Conservation (phyloP, 2,329 filamentous ascomycete species). For the Fusarium irregulare region DNA sequence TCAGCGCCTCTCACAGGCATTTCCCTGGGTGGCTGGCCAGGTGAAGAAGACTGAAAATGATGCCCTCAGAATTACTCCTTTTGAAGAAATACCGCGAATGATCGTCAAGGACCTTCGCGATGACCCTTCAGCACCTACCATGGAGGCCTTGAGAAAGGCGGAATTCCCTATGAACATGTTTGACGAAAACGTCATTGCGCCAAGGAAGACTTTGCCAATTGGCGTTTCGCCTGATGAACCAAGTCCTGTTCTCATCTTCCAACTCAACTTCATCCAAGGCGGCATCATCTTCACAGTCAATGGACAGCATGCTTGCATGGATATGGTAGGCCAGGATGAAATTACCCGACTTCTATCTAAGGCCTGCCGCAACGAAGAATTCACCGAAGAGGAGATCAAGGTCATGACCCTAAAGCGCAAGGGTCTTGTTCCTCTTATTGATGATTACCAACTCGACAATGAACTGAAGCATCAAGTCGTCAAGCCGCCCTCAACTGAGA, state of each 20-base stretch:
- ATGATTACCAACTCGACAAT: constrained; percentile 50
- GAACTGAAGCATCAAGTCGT: constrained; percentile 53
- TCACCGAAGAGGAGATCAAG: constrained; percentile 57
- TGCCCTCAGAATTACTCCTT: constrained; percentile 54
- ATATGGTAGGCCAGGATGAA: constrained; percentile 61
- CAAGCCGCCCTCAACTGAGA: constrained; percentile 36
- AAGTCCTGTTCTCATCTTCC: constrained; percentile 58
- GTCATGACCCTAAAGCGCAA: constrained; percentile 56
- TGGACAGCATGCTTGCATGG: constrained; percentile 62
- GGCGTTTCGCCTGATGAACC: constrained; percentile 24
- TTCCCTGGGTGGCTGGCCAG: constrained; percentile 62
- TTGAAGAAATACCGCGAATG: constrained; percentile 49
- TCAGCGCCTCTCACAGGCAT: constrained; percentile 50
- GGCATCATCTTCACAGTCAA: constrained; percentile 63
- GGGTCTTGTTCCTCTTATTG: constrained; percentile 54
- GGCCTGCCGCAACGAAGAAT: constrained; percentile 58
- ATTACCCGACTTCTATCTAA: constrained; percentile 61
- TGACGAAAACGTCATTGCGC: constrained; percentile 41
- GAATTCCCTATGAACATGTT: constrained; percentile 62
- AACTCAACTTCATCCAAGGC: constrained; percentile 60
- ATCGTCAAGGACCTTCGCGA: constrained; percentile 57
- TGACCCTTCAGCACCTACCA: constrained; percentile 51
- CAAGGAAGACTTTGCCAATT: not conserved
- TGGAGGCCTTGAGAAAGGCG: constrained; percentile 52
- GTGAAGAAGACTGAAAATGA: constrained; percentile 51